phyloP scores from a whole-genome alignment of 2,329 filamentous ascomycete species.

The Aspergillus oerlinghausenensis region DNA sequence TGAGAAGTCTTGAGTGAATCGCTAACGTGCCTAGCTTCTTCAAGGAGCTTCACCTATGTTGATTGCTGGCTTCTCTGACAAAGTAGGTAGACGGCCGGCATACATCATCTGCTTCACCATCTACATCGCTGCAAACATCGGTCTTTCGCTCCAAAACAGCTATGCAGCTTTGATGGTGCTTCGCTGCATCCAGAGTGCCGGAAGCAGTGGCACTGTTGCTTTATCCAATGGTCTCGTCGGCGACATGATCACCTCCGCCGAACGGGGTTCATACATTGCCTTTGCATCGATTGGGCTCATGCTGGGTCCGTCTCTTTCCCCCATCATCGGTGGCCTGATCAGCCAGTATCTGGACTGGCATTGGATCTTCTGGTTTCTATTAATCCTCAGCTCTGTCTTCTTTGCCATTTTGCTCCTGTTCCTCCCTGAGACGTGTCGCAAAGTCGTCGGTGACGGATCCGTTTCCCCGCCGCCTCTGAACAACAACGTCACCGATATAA shows the following conservation, averaged over 20 bases:
- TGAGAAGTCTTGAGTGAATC: background rate
- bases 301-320: constrained; percentile 47
- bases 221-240: constrained; percentile 40
- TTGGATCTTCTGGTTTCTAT: constrained; percentile 63
- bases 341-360: constrained; percentile 62
- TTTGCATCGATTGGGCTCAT: constrained; percentile 31
- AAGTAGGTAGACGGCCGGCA: constrained; percentile 47
- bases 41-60: constrained; percentile 47
- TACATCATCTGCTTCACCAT: constrained; percentile 52
- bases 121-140: constrained; percentile 39
- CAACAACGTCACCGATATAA: constrained; percentile 17
- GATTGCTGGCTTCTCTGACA: constrained; percentile 49
- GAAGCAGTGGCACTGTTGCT: constrained; percentile 39
- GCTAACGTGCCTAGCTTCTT: constrained; percentile 9
- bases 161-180: constrained; percentile 37
- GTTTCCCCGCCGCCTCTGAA: constrained; percentile 23
- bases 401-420: constrained; percentile 53
- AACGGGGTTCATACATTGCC: constrained; percentile 57
- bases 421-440: constrained; percentile 50
- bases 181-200: constrained; percentile 38
- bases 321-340: constrained; percentile 61
- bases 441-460: constrained; percentile 37
- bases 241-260: constrained; percentile 63
- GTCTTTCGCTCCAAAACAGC: constrained; percentile 35
- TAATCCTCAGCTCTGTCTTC: constrained; percentile 49